Percentiles rank a stretch among this genome's conserved stretches.
Conservation (phyloP, 345 rosid species). For the Carallia brachiata region DNA sequence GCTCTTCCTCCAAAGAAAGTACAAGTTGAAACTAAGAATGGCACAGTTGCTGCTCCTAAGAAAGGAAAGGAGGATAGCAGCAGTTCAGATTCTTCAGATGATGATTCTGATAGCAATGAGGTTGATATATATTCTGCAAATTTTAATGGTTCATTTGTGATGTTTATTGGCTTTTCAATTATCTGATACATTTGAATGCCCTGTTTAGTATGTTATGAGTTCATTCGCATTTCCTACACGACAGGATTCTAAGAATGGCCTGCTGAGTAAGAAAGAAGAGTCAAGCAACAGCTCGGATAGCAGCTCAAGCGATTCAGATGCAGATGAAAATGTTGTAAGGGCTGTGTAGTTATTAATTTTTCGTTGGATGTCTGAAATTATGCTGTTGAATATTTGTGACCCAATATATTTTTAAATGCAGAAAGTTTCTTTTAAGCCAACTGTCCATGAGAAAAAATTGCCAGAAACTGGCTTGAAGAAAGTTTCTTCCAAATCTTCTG, state of each 20-base stretch:
- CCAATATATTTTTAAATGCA: not conserved
- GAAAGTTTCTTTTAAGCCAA: not conserved
- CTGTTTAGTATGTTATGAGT: not conserved
- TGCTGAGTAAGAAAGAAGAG: conserved; percentile 22
- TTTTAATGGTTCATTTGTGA: not conserved
- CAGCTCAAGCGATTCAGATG: not conserved
- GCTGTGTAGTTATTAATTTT: not conserved
- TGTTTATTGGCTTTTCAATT: not conserved
- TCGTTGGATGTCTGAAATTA: not conserved
- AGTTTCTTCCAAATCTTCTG: not conserved
- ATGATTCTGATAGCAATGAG: conserved; percentile 42
- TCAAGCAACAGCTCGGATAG: conserved; percentile 24
- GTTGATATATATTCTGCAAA: conserved; percentile 13
- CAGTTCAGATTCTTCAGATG: conserved; percentile 43
- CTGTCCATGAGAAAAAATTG: conserved; percentile 15
- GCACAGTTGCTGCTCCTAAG: conserved; percentile 30
- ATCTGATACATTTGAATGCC: not conserved
- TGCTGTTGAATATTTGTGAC: not conserved
- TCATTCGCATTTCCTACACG: not conserved
- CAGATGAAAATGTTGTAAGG: conserved; percentile 2
- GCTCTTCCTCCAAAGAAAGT: conserved; percentile 11
- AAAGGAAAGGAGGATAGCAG: conserved; percentile 39
- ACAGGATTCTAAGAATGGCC: conserved; percentile 30
- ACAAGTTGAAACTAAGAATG: conserved; percentile 32
- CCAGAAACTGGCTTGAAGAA: conserved; percentile 1